Evolutionary conservation across 2,329 filamentous ascomycete genomes (phyloP).

Genomic region (Allantophomopsis lycopodina): DNA sequence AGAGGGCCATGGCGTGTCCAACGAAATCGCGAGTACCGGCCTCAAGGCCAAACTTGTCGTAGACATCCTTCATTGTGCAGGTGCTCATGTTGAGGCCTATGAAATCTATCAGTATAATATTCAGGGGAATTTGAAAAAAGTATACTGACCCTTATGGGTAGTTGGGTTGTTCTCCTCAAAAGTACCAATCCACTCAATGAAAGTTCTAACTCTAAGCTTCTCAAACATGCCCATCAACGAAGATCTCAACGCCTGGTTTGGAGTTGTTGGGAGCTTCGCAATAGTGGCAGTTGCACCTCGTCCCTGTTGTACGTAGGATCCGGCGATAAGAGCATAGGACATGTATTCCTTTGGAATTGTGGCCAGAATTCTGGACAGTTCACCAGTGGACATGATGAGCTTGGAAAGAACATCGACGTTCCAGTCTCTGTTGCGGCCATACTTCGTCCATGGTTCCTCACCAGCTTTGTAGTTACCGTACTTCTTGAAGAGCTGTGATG

Average conservation of each 20-base stretch:
- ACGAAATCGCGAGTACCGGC: constrained; percentile 84
- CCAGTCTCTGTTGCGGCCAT: constrained; percentile 94
- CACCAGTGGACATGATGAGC: constrained; percentile 95
- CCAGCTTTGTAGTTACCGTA: constrained; percentile 71
- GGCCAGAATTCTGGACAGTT: constrained; percentile 96
- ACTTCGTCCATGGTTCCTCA: constrained; percentile 95
- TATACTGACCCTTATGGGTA: constrained; percentile 70
- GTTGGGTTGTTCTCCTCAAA: constrained; percentile 72
- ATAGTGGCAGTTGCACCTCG: constrained; percentile 72
- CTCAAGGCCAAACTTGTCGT: constrained; percentile 95
- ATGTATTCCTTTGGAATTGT: constrained; percentile 85
- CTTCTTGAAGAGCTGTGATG: constrained; percentile 77
- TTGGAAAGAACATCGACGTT: constrained; percentile 98
- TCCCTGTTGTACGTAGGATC: constrained; percentile 92
- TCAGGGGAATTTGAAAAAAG: not conserved
- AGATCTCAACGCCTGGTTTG: constrained; percentile 77
- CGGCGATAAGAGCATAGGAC: constrained; percentile 88
- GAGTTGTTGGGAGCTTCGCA: constrained; percentile 93
- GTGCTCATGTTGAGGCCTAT: constrained; percentile 65
- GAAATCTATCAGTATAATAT: constrained; percentile 8
- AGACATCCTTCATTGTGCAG: constrained; percentile 95
- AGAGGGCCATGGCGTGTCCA: constrained; percentile 96
- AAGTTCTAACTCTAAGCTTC: constrained; percentile 93
- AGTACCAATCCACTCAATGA: constrained; percentile 86
- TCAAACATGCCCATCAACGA: constrained; percentile 96